Evolutionary conservation across 1,139 yeast genomes (phyloP), one percentile per base, ranked within the genome.

Genomic region (Scheffersomyces stambukii): DNA sequence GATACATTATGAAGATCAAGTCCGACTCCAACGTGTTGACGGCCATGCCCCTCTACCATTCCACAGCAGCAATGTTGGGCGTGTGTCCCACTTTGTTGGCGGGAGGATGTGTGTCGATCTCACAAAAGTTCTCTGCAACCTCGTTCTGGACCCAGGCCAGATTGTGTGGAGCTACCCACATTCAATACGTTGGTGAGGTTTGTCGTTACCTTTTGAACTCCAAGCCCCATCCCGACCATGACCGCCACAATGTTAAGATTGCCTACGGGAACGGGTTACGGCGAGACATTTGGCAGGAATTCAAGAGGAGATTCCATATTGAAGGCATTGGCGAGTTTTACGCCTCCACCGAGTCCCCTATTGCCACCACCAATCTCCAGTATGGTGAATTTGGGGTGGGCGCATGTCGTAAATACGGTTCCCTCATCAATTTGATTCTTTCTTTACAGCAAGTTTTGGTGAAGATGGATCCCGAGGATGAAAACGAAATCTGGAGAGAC

Each of bases 201-300:
- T 86, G 97, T 54, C 75, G 98, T 32, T 91, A 88, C 52, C 66
- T 89, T 38, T 59, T 84, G 38, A 77, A 81, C 42, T 70, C 91
- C 2, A 78, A 81, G 25, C 57, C 57, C 6, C 78, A 70, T 28
- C 72, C 77, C 8, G 89, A 84, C 51, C 96, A 89, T 50, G 57
- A 61, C 22, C 57, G 57, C 24, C 96, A 89, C 49, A 48, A 59
- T 12, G 81, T 85, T 6, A 60, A 60, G 26, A 74, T 80, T 24
- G 97, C 96, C 1, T 80, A 80, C 52, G 98, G 98, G 31, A 91
- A 91, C 54, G 98, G 98, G 0, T 65, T 91, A 47, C 75, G 97
- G 43, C 77, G 80, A n/a, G 97, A 89, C 52, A 81, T 91, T 33
- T 91, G 98, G 98, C 57, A 54, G 35, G 76, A 75, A 29, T 84